Percentiles rank a stretch among this genome's conserved stretches.
phyloP scores from a whole-genome alignment of 208 protist species.

The Tritrichomonas foetus region DNA sequence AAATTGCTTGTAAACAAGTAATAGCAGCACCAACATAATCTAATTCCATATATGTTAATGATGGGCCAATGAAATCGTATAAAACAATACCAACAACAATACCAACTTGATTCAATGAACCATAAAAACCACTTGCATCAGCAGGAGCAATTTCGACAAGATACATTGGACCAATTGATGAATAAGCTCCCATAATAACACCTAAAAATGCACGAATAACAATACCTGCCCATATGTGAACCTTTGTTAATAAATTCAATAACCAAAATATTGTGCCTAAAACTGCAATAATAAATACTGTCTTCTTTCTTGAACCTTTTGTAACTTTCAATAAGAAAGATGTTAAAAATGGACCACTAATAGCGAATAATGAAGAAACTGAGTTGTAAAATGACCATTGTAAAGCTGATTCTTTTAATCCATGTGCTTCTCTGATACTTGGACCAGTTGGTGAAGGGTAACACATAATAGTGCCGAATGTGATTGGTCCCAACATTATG shows the following conservation, averaged over 20 bases:
- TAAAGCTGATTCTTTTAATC: background rate
- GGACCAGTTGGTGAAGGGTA: too few relatives aligned
- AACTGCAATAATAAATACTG: background rate
- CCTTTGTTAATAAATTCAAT: too few relatives aligned
- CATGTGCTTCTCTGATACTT: too few relatives aligned
- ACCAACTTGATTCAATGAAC: background rate
- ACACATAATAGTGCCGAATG: too few relatives aligned
- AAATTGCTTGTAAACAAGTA: too few relatives aligned
- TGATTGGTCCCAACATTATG: too few relatives aligned
- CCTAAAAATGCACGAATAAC: too few relatives aligned
- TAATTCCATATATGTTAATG: too few relatives aligned
- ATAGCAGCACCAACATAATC: too few relatives aligned
- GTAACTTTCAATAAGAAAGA: background rate
- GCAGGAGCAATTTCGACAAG: background rate
- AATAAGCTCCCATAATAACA: too few relatives aligned
- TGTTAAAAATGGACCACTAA: background rate
- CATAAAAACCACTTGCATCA: background rate
- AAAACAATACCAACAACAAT: background rate
- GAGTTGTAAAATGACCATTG: too few relatives aligned
- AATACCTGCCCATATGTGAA: too few relatives aligned
- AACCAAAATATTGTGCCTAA: background rate
- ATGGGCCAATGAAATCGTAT: background rate
- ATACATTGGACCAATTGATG: constrained; percentile 20
- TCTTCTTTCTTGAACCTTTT: background rate
- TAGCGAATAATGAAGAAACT: background rate